A percentile compares a stretch with the other conserved stretches of the same genome.
Evolutionary conservation across 2,329 filamentous ascomycete genomes (phyloP).

Genomic region (Ustulina deusta): DNA sequence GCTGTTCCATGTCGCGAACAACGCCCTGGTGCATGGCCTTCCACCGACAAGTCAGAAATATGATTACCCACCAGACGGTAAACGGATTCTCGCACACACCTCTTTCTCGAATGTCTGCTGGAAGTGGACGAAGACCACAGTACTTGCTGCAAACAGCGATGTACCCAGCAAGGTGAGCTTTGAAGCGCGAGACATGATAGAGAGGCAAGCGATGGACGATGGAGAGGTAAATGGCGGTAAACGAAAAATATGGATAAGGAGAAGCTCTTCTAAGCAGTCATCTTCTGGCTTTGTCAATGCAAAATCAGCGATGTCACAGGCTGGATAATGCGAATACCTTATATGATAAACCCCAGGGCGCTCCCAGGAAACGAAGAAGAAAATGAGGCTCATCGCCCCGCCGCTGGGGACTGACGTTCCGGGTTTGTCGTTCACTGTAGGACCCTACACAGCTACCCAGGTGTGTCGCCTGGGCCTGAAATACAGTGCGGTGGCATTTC

Average conservation of each 20-base stretch:
- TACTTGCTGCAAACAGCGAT: slow-evolving; percentile 78
- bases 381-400: slow-evolving; percentile 2
- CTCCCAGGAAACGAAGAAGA: slow-evolving; percentile 1
- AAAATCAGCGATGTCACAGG: not conserved
- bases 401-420: slow-evolving; percentile 15
- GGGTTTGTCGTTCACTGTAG: too few species aligned
- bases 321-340: too few species aligned
- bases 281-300: slow-evolving; percentile 11
- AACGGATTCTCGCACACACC: slow-evolving; percentile 62
- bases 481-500: too few species aligned
- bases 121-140: slow-evolving; percentile 89
- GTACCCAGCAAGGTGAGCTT: slow-evolving; percentile 87
- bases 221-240: not conserved
- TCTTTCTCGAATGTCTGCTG: slow-evolving; percentile 86
- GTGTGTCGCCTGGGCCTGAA: too few species aligned
- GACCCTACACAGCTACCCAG: not conserved
- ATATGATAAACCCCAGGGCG: not conserved
- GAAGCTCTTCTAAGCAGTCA: slow-evolving; percentile 18
- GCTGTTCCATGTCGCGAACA: slow-evolving; percentile 93
- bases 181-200: slow-evolving; percentile 85
- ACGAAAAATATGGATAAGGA: not conserved
- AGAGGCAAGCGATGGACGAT: not conserved
- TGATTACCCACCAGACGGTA: slow-evolving; percentile 24
- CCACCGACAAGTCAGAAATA: slow-evolving; percentile 28
- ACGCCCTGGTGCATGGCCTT: slow-evolving; percentile 98